phyloP scores from a whole-genome alignment of 106 monocot species.

The Dendrobium chrysotoxum region DNA sequence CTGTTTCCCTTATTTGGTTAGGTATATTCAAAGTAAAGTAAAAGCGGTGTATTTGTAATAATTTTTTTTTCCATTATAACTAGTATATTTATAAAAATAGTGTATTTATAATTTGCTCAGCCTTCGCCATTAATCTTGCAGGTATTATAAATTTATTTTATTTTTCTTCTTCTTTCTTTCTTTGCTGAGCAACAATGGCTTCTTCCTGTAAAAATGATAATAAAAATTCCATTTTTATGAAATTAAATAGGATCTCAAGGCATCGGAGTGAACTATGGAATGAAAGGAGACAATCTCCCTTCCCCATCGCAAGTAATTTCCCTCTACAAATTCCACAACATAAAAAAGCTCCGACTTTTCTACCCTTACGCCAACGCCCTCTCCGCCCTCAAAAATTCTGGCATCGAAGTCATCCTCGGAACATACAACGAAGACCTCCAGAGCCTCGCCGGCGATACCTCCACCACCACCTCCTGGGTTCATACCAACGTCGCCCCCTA shows the following conservation, averaged over 20 bases:
- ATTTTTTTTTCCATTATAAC: too few relatives aligned
- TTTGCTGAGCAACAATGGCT: too few relatives aligned
- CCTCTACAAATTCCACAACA: slow-evolving; percentile 17
- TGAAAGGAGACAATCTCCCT: slow-evolving; percentile 31
- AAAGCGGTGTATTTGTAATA: too few relatives aligned
- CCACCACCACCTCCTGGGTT: slow-evolving; percentile 22
- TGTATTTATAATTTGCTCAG: too few relatives aligned
- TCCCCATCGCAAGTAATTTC: slow-evolving; percentile 13
- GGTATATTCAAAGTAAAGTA: too few relatives aligned
- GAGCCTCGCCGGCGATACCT: slow-evolving; percentile 12
- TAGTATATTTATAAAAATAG: too few relatives aligned
- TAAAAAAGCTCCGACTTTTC: slow-evolving; percentile 23
- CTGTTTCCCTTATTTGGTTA: too few relatives aligned
- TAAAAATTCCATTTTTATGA: not conserved
- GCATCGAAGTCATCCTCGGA: slow-evolving; percentile 20
- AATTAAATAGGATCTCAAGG: not conserved
- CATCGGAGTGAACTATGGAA: slow-evolving; percentile 35
- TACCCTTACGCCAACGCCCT: slow-evolving; percentile 19
- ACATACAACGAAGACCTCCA: slow-evolving; percentile 21
- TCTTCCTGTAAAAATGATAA: not conserved
- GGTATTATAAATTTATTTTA: not conserved
- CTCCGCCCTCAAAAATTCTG: slow-evolving; percentile 12
- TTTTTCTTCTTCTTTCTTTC: not conserved
- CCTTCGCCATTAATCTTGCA: not conserved
- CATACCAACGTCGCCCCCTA: slow-evolving; percentile 15